Percentiles rank a stretch among this genome's conserved stretches.
Evolutionary conservation across 306 rosid genomes (phyloP).

Genomic region (Adenanthera pavonina): DNA sequence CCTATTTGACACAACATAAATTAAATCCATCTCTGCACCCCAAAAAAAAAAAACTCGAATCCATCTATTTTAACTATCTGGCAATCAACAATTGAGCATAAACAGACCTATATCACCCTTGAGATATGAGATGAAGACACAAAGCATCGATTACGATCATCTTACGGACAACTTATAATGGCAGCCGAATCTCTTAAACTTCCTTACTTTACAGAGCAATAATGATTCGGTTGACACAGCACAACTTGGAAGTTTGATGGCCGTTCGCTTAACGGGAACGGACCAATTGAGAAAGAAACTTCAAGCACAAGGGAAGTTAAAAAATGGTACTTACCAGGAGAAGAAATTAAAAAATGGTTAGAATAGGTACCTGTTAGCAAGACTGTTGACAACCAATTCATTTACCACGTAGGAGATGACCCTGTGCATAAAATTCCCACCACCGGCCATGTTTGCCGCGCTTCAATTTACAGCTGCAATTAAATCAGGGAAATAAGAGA

Average conservation of each 20-base stretch:
- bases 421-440: slow-evolving; percentile 54
- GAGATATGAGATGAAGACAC: not conserved
- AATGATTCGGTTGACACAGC: not conserved
- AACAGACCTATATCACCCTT: not conserved
- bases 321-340: slow-evolving; percentile 11
- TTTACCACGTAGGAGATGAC: slow-evolving; percentile 52
- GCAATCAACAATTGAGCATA: not conserved
- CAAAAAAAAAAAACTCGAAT: not conserved
- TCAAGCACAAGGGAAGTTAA: not conserved
- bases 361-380: slow-evolving; percentile 52
- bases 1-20: not conserved
- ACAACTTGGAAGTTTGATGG: slow-evolving; percentile 6
- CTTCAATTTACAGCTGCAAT: slow-evolving; percentile 41
- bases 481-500: slow-evolving; percentile 3
- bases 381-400: slow-evolving; percentile 55
- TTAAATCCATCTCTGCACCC: too few relatives aligned
- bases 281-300: slow-evolving; percentile 30
- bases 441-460: slow-evolving; percentile 52
- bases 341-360: not conserved
- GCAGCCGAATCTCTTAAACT: slow-evolving; percentile 18
- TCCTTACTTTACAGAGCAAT: not conserved
- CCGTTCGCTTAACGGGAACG: slow-evolving; percentile 14
- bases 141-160: slow-evolving; percentile 1
- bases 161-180: not conserved
- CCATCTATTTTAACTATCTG: not conserved